Base-by-base conservation (phyloP, 768 basidiomycete species). In the Paxillus involutus region DNA sequence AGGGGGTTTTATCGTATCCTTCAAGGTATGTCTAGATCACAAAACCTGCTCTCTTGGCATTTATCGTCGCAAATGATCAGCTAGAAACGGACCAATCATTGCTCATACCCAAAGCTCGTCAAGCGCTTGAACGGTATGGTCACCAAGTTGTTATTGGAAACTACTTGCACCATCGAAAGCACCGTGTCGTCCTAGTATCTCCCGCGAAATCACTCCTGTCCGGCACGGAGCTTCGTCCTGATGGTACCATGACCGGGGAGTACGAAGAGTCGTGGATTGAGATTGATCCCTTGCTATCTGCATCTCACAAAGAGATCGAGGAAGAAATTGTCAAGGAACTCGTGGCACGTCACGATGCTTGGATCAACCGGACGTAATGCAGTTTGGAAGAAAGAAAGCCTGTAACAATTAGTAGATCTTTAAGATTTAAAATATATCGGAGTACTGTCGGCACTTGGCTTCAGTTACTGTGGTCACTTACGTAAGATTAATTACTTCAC, bases 111-210 rank as follows among this genome's bases (percentile, higher is more conserved):
- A 99, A 99, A 76, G 88, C 95, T 0, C 81, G 85, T 14, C 81
- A 80, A 9, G 92, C 97, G 2, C 81, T 98, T 33, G 86, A 93
- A 55, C 84, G 95, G 24, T 99, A 98, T 70, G 94, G 95, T 1
- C 97, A 98, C 68, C 95, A 98, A 67, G 85, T 97, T 29, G 97
- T 99, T 49, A 92, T 99, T 57, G 97, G 93, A 17, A 99, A 99
- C 70, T 89, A 94, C 56, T 84, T 99, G n/a, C 83, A 94, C 64
- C 81, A 82, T 36, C 83, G 97, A 49, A 99, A 99, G 70, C 81
- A 81, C 58, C 89, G 94, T 67, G 96, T 99, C 51, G 91, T 96
- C 6, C 89, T 98, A 63, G 88, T 99, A 30, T 89, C 90, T 17
- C 83, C 56, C 55, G 66, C 51, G 58, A 68, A 40, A 62, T 61